phyloP scores from a whole-genome alignment of 345 rosid species.

The Sonneratia alba region DNA sequence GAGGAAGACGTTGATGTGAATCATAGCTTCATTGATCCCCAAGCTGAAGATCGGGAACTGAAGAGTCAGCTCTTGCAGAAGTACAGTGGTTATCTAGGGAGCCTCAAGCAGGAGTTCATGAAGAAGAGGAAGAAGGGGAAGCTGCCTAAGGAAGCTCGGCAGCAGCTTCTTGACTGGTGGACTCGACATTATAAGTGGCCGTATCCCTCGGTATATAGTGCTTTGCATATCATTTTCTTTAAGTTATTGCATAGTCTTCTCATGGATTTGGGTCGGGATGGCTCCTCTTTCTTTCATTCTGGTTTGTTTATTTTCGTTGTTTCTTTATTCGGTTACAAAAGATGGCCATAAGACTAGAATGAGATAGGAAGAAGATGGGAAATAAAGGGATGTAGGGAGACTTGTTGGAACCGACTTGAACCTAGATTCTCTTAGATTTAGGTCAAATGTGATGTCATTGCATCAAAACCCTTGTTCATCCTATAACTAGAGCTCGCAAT shows the following conservation, averaged over 20 bases:
- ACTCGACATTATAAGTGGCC: slow-evolving; percentile 98
- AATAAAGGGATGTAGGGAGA: neutral
- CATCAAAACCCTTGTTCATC: too few relatives aligned
- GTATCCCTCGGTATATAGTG: slow-evolving; percentile 73
- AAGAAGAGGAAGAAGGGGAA: slow-evolving; percentile 97
- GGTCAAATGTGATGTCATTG: too few relatives aligned
- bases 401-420: too few relatives aligned
- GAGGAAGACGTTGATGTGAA: slow-evolving; percentile 72
- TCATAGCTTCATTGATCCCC: slow-evolving; percentile 56
- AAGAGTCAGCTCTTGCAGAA: slow-evolving; percentile 85
- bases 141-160: slow-evolving; percentile 92
- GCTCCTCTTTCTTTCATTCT: too few relatives aligned
- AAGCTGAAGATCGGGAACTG: slow-evolving; percentile 86
- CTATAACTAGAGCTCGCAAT: too few relatives aligned
- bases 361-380: slow-evolving; percentile 16
- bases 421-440: too few relatives aligned
- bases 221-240: neutral
- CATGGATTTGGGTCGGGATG: neutral
- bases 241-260: too few relatives aligned
- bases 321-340: neutral
- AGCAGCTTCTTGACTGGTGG: slow-evolving; percentile 98
- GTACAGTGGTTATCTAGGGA: slow-evolving; percentile 84
- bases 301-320: neutral
- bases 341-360: too few relatives aligned
- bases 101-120: slow-evolving; percentile 82